Percentiles rank a stretch among this genome's conserved stretches.
Conservation (phyloP, 2,329 filamentous ascomycete species). For the Botryotinia globosa region DNA sequence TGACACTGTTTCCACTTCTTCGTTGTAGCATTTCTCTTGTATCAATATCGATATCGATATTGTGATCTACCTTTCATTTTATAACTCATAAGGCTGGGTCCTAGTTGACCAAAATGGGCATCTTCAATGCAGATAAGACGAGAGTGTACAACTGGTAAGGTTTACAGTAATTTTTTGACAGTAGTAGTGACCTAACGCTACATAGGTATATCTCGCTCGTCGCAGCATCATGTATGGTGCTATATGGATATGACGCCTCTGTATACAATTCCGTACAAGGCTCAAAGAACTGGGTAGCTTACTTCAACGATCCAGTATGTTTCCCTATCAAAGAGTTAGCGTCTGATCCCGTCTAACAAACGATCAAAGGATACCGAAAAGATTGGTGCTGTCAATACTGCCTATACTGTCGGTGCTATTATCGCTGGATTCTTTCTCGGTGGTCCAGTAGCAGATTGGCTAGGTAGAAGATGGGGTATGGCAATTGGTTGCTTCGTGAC, state of each 20-base stretch:
- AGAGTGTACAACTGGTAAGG: constrained; percentile 18
- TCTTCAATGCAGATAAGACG: not conserved
- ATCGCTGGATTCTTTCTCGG: constrained; percentile 65
- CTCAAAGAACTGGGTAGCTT: constrained; percentile 63
- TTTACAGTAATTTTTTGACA: not conserved
- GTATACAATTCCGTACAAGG: constrained; percentile 72
- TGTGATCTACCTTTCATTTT: not conserved
- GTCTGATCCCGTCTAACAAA: constrained; percentile 1
- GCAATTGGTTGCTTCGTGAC: constrained; percentile 61
- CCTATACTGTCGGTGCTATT: constrained; percentile 69
- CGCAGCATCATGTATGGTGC: constrained; percentile 68
- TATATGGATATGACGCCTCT: constrained; percentile 72
- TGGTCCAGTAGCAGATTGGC: constrained; percentile 57
- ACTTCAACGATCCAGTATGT: constrained; percentile 48
- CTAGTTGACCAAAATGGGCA: not conserved
- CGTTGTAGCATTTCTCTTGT: not conserved
- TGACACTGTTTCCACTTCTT: not conserved
- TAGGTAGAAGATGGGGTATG: constrained; percentile 65
- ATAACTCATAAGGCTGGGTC: not conserved
- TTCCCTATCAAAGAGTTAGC: not conserved
- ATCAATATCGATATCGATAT: not conserved
- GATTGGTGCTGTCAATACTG: constrained; percentile 61
- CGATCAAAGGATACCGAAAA: constrained; percentile 39
- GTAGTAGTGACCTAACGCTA: not conserved
- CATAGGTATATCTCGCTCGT: constrained; percentile 66